Evolutionary conservation across 2,329 filamentous ascomycete species (phyloP).

Genomic region (Phaeosphaeria sp.): DNA sequence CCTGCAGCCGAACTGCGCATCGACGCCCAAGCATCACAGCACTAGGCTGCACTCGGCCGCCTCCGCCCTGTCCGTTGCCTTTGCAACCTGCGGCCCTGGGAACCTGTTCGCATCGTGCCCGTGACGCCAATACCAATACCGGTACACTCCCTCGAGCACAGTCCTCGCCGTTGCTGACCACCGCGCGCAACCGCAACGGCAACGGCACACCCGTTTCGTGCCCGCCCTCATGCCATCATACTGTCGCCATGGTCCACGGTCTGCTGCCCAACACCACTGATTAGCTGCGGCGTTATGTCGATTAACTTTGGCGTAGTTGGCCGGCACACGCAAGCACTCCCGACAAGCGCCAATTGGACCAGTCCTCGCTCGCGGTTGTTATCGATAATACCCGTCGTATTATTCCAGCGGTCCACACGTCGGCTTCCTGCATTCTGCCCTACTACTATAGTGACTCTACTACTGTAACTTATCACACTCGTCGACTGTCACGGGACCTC

Average conservation of each 20-base stretch:
- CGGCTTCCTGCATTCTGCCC: background rate
- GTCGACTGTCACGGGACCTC: background rate
- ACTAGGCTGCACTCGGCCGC: background rate
- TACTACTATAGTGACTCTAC: too few species aligned
- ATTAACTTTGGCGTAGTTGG: background rate
- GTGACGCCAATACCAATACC: background rate
- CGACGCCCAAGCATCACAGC: background rate
- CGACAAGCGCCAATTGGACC: background rate
- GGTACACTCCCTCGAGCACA: background rate
- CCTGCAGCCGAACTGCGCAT: background rate
- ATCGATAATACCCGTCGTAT: background rate
- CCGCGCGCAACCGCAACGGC: background rate
- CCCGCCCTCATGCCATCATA: background rate
- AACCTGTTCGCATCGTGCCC: background rate
- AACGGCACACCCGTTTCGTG: background rate
- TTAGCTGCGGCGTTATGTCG: background rate
- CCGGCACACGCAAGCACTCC: too few species aligned
- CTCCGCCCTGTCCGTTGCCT: background rate
- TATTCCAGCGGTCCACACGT: background rate
- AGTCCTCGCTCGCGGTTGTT: background rate
- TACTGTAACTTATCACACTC: too few species aligned
- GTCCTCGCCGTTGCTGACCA: background rate
- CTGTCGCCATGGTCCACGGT: too few species aligned
- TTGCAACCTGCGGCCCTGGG: background rate
- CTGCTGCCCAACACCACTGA: background rate